Conservation (phyloP, 169 alveolate genomes). For the Perkinsus chesapeaki region DNA sequence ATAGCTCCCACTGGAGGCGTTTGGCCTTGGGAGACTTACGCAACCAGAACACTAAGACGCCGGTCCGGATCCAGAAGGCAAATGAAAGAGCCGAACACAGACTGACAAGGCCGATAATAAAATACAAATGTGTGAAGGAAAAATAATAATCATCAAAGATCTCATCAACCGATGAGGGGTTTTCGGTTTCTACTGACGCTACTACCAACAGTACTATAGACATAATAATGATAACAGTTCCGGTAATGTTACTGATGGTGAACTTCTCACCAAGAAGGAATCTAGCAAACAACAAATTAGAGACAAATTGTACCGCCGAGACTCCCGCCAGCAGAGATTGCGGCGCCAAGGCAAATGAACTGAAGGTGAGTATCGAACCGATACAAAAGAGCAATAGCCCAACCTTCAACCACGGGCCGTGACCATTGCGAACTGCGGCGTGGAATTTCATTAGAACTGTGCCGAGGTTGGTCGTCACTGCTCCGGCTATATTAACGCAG, state of each 20-base stretch:
- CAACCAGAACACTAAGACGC: background rate
- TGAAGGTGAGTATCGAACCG: background rate
- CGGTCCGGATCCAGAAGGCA: background rate
- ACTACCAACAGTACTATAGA: background rate
- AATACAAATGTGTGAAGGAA: background rate
- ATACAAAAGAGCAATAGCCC: background rate
- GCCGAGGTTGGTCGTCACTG: background rate
- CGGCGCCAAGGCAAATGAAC: background rate
- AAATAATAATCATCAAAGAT: background rate
- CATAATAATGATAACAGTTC: background rate
- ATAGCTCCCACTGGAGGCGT: background rate
- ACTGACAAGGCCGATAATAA: background rate
- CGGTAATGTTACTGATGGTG: background rate
- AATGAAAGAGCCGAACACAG: background rate
- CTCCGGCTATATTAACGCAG: background rate
- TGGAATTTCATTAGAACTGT: background rate
- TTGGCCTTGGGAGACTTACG: background rate
- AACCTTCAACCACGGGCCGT: background rate
- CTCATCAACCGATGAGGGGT: background rate
- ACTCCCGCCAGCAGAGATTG: background rate
- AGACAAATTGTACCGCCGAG: background rate
- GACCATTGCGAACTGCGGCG: background rate
- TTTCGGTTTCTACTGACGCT: background rate
- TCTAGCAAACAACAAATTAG: background rate
- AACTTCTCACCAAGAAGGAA: background rate